These are phyloP conservation scores for Strobilomyces confusus DNA, from an alignment of 768 basidiomycete species.

Conservation along the genomic window DNA sequence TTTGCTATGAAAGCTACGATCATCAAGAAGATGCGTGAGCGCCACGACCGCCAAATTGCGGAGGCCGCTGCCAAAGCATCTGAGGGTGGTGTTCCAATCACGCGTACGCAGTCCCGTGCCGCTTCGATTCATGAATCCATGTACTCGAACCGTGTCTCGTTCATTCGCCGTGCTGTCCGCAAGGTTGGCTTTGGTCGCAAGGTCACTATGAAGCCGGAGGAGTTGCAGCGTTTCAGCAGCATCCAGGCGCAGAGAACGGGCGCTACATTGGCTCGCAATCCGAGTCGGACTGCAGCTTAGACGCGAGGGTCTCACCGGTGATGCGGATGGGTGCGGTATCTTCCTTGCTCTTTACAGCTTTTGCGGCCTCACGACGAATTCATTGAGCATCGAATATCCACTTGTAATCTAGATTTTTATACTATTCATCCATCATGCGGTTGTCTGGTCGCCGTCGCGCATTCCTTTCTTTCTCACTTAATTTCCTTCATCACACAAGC, in stretches of 20 bases:
- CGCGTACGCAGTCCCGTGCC: constrained; percentile 84
- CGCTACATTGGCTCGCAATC: constrained; percentile 71
- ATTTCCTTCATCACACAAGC: constrained; percentile 11
- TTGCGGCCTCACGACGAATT: constrained; percentile 14
- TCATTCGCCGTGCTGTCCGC: constrained; percentile 84
- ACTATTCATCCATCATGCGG: constrained; percentile 15
- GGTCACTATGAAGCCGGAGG: constrained; percentile 78
- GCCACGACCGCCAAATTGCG: constrained; percentile 42
- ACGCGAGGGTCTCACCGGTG: constrained; percentile 1
- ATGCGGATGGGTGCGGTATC: constrained; percentile 21
- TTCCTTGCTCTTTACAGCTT: constrained; percentile 20
- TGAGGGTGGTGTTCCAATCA: constrained; percentile 58
- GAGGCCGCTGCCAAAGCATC: constrained; percentile 35
- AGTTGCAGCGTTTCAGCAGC: constrained; percentile 80
- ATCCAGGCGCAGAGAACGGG: constrained; percentile 83
- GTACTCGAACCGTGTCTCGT: constrained; percentile 93
- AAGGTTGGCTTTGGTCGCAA: constrained; percentile 86
- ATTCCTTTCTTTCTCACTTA: constrained; percentile 16
- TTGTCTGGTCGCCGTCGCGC: constrained; percentile 16
- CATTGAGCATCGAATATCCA: constrained; percentile 29
- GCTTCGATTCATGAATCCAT: constrained; percentile 87
- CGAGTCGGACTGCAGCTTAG: constrained; percentile 56
- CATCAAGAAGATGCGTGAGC: constrained; percentile 78
- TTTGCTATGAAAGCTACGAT: constrained; percentile 93
- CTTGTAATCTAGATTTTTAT: constrained; percentile 33